phyloP scores from a whole-genome alignment of 768 basidiomycete genomes.

The Gelatoporia subvermispora region DNA sequence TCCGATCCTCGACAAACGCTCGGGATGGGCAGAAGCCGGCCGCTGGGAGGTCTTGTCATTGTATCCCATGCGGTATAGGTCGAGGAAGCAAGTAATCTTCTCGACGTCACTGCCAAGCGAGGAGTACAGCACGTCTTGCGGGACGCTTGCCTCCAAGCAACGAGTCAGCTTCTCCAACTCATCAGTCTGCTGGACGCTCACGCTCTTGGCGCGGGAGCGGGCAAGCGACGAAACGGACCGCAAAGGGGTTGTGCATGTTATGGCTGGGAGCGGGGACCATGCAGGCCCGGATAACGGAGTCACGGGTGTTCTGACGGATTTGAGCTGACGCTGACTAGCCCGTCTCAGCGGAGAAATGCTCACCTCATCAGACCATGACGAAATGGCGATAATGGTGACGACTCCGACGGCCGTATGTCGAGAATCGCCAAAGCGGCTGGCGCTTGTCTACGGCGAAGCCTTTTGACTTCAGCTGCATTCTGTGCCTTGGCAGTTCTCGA shows the following conservation, averaged over 20 bases:
- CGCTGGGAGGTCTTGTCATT: neutral
- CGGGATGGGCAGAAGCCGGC: too few relatives aligned
- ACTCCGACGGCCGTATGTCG: neutral
- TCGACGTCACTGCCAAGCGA: constrained; percentile 14
- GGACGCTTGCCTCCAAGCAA: constrained; percentile 7
- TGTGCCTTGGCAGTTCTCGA: neutral
- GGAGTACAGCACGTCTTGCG: constrained; percentile 15
- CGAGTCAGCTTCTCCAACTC: constrained; percentile 13
- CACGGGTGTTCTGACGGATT: neutral
- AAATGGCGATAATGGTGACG: constrained; percentile 3
- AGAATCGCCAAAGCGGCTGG: constrained; percentile 3
- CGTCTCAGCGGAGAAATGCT: neutral
- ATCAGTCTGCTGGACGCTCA: constrained; percentile 7
- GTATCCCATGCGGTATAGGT: constrained; percentile 19
- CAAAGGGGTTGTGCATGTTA: neutral
- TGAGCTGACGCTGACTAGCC: neutral
- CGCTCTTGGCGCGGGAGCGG: constrained; percentile 9
- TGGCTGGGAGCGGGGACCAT: constrained; percentile 2
- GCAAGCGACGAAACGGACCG: neutral
- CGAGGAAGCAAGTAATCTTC: constrained; percentile 19
- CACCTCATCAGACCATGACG: constrained; percentile 9
- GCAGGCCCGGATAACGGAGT: constrained; percentile 2
- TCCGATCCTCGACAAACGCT: neutral
- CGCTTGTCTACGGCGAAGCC: constrained; percentile 2
- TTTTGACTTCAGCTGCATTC: neutral